phyloP scores from a whole-genome alignment of 2,329 filamentous ascomycete genomes.

The Aspergillus fumigatus region DNA sequence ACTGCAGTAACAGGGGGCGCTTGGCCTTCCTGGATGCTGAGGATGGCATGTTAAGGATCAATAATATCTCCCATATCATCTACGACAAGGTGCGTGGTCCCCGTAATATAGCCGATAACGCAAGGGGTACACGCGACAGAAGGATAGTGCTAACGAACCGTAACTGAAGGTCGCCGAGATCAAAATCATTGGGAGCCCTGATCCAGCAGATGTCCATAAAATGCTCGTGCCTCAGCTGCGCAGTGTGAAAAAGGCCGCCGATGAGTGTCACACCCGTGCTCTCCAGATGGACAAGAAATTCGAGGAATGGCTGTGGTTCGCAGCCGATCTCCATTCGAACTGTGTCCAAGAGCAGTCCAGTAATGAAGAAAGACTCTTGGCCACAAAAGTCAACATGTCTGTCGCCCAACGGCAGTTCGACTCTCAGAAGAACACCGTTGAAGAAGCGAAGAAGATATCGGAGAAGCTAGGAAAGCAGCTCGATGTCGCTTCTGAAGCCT shows the following conservation, averaged over 20 bases:
- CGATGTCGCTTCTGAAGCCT: neutral
- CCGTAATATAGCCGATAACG: neutral
- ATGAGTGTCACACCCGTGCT: neutral
- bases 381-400: neutral
- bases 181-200: neutral
- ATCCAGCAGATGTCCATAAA: neutral
- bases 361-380: neutral
- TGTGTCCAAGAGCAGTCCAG: neutral
- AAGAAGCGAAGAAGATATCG: neutral
- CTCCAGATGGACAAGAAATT: neutral
- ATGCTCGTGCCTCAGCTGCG: neutral
- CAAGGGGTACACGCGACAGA: too few species aligned
- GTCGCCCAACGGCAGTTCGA: neutral
- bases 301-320: neutral
- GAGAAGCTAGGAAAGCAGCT: neutral
- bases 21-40: neutral
- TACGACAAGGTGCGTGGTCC: neutral
- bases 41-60: neutral
- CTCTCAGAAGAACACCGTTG: neutral
- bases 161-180: neutral
- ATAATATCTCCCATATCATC: neutral
- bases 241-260: neutral
- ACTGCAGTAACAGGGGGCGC: neutral
- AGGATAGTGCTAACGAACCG: neutral
- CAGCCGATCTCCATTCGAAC: neutral